Evolutionary conservation across 805 yeast species (phyloP).

Genomic region (Zygoascus bituminiphila): DNA sequence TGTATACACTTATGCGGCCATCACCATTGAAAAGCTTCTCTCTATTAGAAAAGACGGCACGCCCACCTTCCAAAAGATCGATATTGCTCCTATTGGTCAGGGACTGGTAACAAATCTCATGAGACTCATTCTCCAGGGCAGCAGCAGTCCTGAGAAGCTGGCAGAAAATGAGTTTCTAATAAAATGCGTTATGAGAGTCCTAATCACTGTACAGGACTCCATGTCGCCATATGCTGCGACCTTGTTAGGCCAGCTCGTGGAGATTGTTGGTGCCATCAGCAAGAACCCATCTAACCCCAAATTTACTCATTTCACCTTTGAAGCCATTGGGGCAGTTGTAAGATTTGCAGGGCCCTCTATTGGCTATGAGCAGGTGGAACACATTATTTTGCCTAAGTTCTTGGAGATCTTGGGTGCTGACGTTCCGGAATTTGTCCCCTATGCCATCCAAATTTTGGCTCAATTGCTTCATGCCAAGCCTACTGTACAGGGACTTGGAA

Average conservation of each 20-base stretch:
- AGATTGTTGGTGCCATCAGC: conserved; percentile 61
- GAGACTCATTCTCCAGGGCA: conserved; percentile 45
- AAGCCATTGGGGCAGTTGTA: conserved; percentile 70
- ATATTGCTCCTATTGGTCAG: conserved; percentile 55
- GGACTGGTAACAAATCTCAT: conserved; percentile 61
- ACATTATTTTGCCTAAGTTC: conserved; percentile 55
- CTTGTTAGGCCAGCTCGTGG: conserved; percentile 58
- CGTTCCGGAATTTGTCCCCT: conserved; percentile 90
- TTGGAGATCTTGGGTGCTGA: conserved; percentile 67
- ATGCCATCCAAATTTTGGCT: conserved; percentile 83
- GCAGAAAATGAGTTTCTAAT: conserved; percentile 93
- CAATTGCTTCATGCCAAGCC: conserved; percentile 52
- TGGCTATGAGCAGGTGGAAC: conserved; percentile 36
- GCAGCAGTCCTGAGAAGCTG: conserved; percentile 70
- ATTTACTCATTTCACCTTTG: conserved; percentile 86
- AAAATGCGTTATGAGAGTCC: conserved; percentile 79
- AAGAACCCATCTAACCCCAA: conserved; percentile 94
- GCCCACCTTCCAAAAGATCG: conserved; percentile 62
- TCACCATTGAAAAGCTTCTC: conserved; percentile 81
- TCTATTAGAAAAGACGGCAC: conserved; percentile 52
- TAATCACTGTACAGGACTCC: conserved; percentile 57
- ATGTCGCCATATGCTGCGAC: conserved; percentile 25
- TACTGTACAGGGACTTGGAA: conserved; percentile 44
- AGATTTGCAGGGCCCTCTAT: conserved; percentile 37
- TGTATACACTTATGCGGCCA: conserved; percentile 87